Conservation (phyloP, 2,329 filamentous ascomycete genomes). For the Alternaria triticina region DNA sequence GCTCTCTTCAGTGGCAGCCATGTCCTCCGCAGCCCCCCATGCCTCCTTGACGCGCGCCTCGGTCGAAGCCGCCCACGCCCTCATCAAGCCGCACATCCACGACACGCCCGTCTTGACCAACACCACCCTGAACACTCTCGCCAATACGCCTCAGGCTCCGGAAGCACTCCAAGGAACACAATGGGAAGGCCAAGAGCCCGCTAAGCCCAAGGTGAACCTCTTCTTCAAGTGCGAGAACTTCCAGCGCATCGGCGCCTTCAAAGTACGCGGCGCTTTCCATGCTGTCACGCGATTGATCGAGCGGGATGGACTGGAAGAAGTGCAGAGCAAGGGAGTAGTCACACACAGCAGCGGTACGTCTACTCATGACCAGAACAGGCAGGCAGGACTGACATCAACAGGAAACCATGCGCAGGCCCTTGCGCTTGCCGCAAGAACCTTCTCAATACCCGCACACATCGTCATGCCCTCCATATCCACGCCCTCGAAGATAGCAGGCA, state of each 20-base stretch:
- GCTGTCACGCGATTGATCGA: constrained; percentile 75
- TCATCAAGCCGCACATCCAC: constrained; percentile 80
- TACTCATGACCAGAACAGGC: neutral
- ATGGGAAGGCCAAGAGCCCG: constrained; percentile 64
- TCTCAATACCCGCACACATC: constrained; percentile 79
- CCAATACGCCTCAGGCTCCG: constrained; percentile 70
- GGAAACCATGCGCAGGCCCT: constrained; percentile 96
- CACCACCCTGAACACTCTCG: constrained; percentile 73
- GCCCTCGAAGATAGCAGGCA: constrained; percentile 86
- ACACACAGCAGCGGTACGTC: constrained; percentile 84
- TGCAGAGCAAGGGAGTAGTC: constrained; percentile 72
- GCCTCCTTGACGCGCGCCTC: constrained; percentile 73
- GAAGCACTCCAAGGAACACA: constrained; percentile 62
- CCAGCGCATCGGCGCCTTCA: constrained; percentile 91
- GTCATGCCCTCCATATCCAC: constrained; percentile 90
- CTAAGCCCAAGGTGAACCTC: constrained; percentile 71
- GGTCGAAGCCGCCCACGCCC: constrained; percentile 72
- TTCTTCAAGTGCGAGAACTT: constrained; percentile 98
- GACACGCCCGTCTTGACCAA: constrained; percentile 83
- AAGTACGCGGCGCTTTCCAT: constrained; percentile 88
- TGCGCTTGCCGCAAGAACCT: constrained; percentile 78
- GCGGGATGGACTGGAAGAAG: constrained; percentile 51
- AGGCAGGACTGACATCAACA: constrained; percentile 43
- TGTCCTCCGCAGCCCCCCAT: constrained; percentile 27
- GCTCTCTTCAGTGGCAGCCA: neutral